Conservation (phyloP, 2,329 filamentous ascomycete genomes). For the Passalora sequoiae region DNA sequence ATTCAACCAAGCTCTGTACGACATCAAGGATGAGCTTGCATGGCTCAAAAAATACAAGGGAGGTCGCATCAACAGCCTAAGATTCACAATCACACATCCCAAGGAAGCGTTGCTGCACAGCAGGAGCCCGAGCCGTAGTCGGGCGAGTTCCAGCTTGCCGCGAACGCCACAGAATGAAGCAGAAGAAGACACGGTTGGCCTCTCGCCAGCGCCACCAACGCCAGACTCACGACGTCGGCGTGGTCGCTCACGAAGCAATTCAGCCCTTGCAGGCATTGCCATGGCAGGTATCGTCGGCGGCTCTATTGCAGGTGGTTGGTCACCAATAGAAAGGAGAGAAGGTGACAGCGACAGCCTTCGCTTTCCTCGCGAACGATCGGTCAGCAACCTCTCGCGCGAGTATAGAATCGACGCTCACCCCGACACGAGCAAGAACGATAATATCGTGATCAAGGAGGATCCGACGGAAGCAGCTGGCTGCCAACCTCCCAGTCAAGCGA, state of each 20-base stretch:
- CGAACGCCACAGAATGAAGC: constrained; percentile 58
- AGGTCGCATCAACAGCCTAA: constrained; percentile 74
- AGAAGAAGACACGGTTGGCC: constrained; percentile 36
- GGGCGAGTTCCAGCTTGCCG: constrained; percentile 61
- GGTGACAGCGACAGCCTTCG: constrained; percentile 31
- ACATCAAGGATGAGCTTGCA: constrained; percentile 73
- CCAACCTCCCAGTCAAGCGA: constrained; percentile 41
- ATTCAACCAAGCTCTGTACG: constrained; percentile 67
- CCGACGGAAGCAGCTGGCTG: constrained; percentile 35
- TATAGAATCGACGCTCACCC: constrained; percentile 47
- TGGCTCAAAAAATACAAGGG: constrained; percentile 78
- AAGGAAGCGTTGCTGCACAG: constrained; percentile 63
- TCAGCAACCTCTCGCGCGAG: constrained; percentile 28
- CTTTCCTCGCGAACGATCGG: constrained; percentile 27
- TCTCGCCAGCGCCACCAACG: constrained; percentile 44
- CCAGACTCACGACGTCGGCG: constrained; percentile 53
- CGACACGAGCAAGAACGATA: constrained; percentile 45
- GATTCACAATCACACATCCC: constrained; percentile 71
- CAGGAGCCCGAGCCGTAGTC: constrained; percentile 55
- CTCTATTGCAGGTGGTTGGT: constrained; percentile 67
- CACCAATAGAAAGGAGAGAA: constrained; percentile 55
- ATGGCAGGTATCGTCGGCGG: constrained; percentile 81
- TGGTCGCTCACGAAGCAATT: constrained; percentile 64
- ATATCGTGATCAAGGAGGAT: constrained; percentile 40
- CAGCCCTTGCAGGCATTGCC: constrained; percentile 67